These are phyloP conservation scores for Sugiyamaella japonica DNA, from an alignment of 1,139 yeast species.

Conservation along the genomic window DNA sequence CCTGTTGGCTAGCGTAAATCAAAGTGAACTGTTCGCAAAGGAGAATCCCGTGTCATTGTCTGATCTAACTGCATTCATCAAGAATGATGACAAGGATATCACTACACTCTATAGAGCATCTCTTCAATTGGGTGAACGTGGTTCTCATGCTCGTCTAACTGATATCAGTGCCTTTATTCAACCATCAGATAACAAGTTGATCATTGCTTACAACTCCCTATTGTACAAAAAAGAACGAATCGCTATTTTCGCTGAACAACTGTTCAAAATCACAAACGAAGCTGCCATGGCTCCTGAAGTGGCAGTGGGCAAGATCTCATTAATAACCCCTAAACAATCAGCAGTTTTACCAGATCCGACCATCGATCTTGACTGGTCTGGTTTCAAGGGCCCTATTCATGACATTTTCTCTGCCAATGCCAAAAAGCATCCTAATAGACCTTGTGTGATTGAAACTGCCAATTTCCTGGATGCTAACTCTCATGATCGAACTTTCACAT, in stretches of 20 bases:
- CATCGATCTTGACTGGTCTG: slow-evolving; percentile 81
- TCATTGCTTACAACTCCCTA: slow-evolving; percentile 70
- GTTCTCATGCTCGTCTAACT: slow-evolving; percentile 45
- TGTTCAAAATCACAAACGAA: slow-evolving; percentile 53
- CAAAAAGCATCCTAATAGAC: slow-evolving; percentile 72
- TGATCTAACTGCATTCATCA: slow-evolving; percentile 56
- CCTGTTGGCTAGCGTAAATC: slow-evolving; percentile 49
- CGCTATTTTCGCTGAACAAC: slow-evolving; percentile 69
- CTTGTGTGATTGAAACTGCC: slow-evolving; percentile 91
- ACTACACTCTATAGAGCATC: slow-evolving; percentile 62
- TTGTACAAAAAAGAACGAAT: slow-evolving; percentile 73
- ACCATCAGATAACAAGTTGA: slow-evolving; percentile 39
- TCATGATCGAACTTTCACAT: slow-evolving; percentile 71
- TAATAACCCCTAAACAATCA: slow-evolving; percentile 65
- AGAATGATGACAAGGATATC: slow-evolving; percentile 47
- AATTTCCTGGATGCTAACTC: slow-evolving; percentile 55
- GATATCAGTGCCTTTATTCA: slow-evolving; percentile 59
- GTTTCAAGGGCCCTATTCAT: slow-evolving; percentile 92
- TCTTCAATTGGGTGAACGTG: slow-evolving; percentile 40
- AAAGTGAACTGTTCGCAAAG: slow-evolving; percentile 46
- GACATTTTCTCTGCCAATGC: slow-evolving; percentile 91
- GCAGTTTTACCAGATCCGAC: slow-evolving; percentile 82
- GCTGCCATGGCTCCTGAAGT: slow-evolving; percentile 40
- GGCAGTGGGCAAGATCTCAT: slow-evolving; percentile 59
- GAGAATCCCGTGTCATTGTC: slow-evolving; percentile 49